These are phyloP conservation scores for Nepenthes alata DNA, from an alignment of 179 eudicot species.

Conservation along the genomic window DNA sequence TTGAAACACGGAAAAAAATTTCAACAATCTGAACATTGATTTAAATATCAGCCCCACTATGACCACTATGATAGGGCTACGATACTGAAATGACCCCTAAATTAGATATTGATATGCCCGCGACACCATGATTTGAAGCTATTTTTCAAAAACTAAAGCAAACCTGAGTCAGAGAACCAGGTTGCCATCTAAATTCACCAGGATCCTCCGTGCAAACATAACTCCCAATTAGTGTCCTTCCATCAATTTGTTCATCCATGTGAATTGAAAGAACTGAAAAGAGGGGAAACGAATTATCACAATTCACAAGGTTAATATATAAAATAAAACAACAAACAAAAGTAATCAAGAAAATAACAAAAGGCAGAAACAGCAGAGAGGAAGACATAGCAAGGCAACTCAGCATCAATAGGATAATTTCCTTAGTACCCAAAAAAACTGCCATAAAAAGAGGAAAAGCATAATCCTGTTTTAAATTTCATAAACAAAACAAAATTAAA, in stretches of 20 bases:
- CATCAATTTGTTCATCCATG: conserved; percentile 97
- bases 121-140: no score
- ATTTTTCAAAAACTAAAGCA: not conserved
- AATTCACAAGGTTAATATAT: not conserved
- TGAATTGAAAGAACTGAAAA: conserved; percentile 64
- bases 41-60: not conserved
- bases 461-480: no score
- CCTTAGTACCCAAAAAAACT: not conserved
- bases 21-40: not conserved
- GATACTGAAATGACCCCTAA: no score
- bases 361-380: conserved; percentile 3
- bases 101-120: no score
- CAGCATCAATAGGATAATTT: no score
- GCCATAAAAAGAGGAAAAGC: no score
- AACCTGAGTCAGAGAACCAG: conserved; percentile 97
- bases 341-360: not conserved
- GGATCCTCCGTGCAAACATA: conserved; percentile 91
- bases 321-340: not conserved
- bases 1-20: not conserved
- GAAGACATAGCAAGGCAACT: not conserved
- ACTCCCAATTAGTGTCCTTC: conserved; percentile 79
- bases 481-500: no score
- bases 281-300: not conserved
- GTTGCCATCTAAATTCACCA: conserved; percentile 99
- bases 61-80: no score